These are phyloP conservation scores for Geranium incanum DNA, from an alignment of 441 rosid species.

Conservation along the genomic window DNA sequence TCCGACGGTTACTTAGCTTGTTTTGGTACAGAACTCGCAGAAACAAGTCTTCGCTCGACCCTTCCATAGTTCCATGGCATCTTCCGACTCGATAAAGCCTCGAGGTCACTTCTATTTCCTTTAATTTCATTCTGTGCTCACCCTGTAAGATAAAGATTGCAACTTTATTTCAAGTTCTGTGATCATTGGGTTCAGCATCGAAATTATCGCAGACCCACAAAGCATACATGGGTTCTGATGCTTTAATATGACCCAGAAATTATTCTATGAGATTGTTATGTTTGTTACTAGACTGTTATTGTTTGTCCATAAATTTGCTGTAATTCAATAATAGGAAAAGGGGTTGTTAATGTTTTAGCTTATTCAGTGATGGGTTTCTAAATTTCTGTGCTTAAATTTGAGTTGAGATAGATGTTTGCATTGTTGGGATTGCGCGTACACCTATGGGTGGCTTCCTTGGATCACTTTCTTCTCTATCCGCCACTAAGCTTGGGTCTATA, in stretches of 20 bases:
- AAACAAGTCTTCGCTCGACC: neutral
- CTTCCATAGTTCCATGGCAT: neutral
- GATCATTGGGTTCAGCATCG: neutral
- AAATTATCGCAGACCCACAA: neutral
- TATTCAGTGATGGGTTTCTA: neutral
- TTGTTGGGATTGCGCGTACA: conserved; percentile 83
- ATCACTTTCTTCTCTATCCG: conserved; percentile 74
- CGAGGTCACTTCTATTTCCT: neutral
- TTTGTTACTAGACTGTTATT: neutral
- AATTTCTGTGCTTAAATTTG: neutral
- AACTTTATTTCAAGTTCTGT: neutral
- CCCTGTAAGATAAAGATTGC: neutral
- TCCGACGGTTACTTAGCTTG: neutral
- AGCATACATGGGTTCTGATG: neutral
- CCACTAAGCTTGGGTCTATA: conserved; percentile 75
- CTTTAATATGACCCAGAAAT: neutral
- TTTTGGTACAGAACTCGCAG: neutral
- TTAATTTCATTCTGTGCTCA: neutral
- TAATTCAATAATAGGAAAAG: neutral
- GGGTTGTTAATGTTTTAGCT: neutral
- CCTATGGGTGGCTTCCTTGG: conserved; percentile 89
- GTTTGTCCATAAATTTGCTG: neutral
- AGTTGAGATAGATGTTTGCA: conserved; percentile 60
- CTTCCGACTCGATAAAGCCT: neutral
- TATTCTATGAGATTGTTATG: neutral